Evolutionary conservation across 352 stramenopile genomes (phyloP).

Genomic region (Phytopythium ostracodes): DNA sequence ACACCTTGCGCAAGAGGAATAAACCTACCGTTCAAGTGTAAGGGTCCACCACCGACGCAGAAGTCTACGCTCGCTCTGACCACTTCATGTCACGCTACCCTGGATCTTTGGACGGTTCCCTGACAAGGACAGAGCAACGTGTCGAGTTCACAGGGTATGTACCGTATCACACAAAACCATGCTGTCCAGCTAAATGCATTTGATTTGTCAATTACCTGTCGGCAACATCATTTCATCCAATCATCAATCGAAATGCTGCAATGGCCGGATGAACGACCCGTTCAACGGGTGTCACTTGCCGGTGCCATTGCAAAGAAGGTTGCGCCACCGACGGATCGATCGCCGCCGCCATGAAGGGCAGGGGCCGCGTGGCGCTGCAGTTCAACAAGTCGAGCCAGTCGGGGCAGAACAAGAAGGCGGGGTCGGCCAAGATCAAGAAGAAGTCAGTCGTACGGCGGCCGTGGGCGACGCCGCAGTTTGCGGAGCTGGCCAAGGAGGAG

Average conservation of each 20-base stretch:
- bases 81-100: too few relatives aligned
- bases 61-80: too few relatives aligned
- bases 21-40: not conserved
- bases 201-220: not conserved
- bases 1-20: not conserved
- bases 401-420: conserved; percentile 11
- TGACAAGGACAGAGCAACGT: too few relatives aligned
- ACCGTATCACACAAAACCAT: too few relatives aligned
- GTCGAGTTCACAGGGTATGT: too few relatives aligned
- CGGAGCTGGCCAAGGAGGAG: conserved; percentile 63
- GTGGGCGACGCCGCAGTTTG: conserved; percentile 48
- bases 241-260: not conserved
- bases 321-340: not conserved
- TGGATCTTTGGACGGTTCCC: too few relatives aligned
- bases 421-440: conserved; percentile 7
- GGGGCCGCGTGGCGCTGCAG: conserved; percentile 17
- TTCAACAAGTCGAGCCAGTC: conserved; percentile 16
- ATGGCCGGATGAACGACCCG: not conserved
- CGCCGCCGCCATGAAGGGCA: conserved; percentile 16
- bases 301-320: too few relatives aligned
- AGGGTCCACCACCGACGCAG: too few relatives aligned
- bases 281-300: too few relatives aligned
- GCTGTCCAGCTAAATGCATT: too few relatives aligned
- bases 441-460: conserved; percentile 23
- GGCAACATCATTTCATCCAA: not conserved